A percentile compares a stretch with the other conserved stretches of the same genome.
phyloP scores from a whole-genome alignment of 352 stramenopile genomes.

The Halophytophthora batemanensis region DNA sequence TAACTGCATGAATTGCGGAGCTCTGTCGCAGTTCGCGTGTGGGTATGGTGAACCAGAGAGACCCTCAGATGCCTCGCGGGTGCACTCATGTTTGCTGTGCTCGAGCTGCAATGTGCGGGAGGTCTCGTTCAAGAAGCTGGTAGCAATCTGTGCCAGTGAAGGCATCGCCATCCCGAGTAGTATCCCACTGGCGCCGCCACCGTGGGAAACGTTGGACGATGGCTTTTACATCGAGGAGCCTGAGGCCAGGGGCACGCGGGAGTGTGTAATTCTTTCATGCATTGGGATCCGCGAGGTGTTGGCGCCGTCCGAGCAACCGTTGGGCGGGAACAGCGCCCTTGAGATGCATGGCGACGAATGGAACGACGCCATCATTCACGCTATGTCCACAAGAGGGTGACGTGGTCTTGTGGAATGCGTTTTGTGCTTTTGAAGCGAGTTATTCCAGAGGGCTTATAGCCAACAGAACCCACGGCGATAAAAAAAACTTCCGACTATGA shows the following conservation, averaged over 20 bases:
- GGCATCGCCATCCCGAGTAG: conserved; percentile 38
- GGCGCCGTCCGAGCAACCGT: conserved; percentile 7
- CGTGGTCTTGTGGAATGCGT: conserved; percentile 1
- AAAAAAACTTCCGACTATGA: too few relatives aligned
- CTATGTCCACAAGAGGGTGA: conserved; percentile 29
- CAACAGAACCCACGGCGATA: too few relatives aligned
- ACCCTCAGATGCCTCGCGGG: conserved; percentile 25
- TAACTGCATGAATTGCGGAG: conserved; percentile 57
- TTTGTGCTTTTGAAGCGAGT: neutral
- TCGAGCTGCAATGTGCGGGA: conserved; percentile 73
- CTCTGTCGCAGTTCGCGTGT: conserved; percentile 48
- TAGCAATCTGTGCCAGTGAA: conserved; percentile 43
- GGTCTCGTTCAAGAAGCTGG: conserved; percentile 50
- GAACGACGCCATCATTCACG: conserved; percentile 49
- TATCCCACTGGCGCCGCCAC: conserved; percentile 27
- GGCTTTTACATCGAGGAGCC: conserved; percentile 63
- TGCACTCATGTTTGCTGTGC: conserved; percentile 70
- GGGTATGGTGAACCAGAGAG: conserved; percentile 31
- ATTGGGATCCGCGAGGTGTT: conserved; percentile 56
- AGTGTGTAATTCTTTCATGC: conserved; percentile 49
- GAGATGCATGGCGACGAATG: conserved; percentile 36
- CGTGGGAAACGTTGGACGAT: conserved; percentile 33
- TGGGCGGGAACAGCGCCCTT: conserved; percentile 11
- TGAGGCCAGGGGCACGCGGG: conserved; percentile 28
- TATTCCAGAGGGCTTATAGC: too few relatives aligned